Percentiles rank a stretch among this genome's conserved stretches.
phyloP scores from a whole-genome alignment of 129 eudicot genomes.

The Chrysanthemum lavandulifolium region DNA sequence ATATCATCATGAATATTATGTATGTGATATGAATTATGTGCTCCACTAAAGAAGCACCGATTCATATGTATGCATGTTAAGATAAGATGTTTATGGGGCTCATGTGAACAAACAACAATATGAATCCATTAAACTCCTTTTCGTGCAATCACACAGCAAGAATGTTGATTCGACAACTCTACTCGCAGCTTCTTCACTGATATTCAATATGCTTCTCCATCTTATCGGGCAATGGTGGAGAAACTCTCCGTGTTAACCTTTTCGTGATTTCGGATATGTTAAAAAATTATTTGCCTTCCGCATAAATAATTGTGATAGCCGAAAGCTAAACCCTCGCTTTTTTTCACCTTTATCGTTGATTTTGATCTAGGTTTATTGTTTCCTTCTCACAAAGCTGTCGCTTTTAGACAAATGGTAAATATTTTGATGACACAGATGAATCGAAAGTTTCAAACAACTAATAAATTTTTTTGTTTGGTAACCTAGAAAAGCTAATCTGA shows the following conservation, averaged over 20 bases:
- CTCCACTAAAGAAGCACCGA: no score
- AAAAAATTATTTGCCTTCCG: not conserved
- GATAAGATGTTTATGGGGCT: conserved; percentile 11
- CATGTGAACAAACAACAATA: conserved; percentile 19
- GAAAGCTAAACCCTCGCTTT: conserved; percentile 15
- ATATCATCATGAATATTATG: no score
- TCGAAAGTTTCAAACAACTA: conserved; percentile 9
- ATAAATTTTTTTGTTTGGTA: conserved; percentile 10
- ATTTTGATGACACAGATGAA: conserved; percentile 85
- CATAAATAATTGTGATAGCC: conserved; percentile 13
- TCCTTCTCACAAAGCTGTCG: conserved; percentile 61
- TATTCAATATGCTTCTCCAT: conserved; percentile 96
- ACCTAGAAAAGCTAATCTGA: not conserved
- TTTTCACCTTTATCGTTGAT: not conserved
- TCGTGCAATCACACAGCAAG: conserved; percentile 96
- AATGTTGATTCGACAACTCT: conserved; percentile 95
- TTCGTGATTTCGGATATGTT: not conserved
- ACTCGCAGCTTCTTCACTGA: conserved; percentile 95
- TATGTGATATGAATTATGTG: no score
- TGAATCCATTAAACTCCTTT: conserved; percentile 26
- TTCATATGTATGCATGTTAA: no score
- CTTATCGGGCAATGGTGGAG: conserved; percentile 97
- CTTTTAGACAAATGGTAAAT: conserved; percentile 96
- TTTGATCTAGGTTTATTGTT: conserved; percentile 16
- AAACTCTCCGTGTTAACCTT: conserved; percentile 77